phyloP scores from a whole-genome alignment of 768 basidiomycete species.

The Calvatia gigantea region DNA sequence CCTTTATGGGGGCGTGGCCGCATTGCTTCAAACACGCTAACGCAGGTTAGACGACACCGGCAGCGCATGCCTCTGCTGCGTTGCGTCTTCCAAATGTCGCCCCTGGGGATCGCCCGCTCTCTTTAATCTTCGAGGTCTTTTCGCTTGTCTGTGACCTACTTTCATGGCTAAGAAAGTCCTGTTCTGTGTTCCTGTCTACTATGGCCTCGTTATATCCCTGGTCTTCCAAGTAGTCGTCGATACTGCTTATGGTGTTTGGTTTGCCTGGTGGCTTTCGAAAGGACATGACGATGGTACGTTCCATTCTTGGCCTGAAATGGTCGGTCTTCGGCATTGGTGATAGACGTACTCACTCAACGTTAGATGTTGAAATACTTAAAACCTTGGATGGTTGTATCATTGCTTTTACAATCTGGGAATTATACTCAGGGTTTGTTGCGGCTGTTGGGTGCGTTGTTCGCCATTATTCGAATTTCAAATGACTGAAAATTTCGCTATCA shows the following conservation, averaged over 20 bases:
- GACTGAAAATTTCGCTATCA: too few relatives aligned
- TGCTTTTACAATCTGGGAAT: conserved; percentile 5
- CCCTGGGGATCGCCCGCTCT: too few relatives aligned
- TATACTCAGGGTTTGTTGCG: conserved; percentile 5
- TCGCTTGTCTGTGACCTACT: neutral
- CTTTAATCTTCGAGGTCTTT: neutral
- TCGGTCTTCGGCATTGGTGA: neutral
- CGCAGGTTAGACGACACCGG: neutral
- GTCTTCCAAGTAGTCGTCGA: conserved; percentile 4
- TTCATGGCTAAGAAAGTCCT: neutral
- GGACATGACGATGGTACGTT: conserved; percentile 3
- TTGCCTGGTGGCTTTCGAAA: neutral
- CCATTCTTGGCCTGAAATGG: neutral
- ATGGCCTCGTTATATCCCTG: neutral
- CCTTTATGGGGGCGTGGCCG: neutral
- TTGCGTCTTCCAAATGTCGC: neutral
- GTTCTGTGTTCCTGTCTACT: conserved; percentile 2
- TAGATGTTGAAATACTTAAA: neutral
- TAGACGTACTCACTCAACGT: neutral
- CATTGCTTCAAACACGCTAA: neutral
- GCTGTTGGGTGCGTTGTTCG: conserved; percentile 3
- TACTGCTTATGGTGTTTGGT: neutral
- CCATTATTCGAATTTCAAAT: too few relatives aligned
- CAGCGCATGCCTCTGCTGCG: neutral
- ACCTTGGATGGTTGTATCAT: neutral